Evolutionary conservation across 2,329 filamentous ascomycete species (phyloP).

Genomic region (Diaporthe vexans): DNA sequence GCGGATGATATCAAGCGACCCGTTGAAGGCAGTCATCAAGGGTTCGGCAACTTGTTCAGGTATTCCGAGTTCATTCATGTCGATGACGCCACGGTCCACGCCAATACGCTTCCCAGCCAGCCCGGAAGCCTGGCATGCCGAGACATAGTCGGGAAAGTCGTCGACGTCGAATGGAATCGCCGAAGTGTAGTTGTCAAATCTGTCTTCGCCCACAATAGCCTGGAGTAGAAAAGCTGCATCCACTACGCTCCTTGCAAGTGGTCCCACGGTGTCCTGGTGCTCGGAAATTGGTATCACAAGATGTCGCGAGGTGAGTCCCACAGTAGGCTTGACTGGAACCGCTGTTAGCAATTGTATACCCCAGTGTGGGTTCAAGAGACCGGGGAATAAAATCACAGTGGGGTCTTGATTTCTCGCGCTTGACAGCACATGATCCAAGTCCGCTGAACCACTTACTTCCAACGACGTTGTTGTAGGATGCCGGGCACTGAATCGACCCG

Average conservation of each 20-base stretch:
- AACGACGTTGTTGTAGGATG: constrained; percentile 33
- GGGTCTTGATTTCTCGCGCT: not conserved
- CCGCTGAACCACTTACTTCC: constrained; percentile 22
- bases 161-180: constrained; percentile 66
- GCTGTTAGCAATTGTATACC: not conserved
- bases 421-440: not conserved
- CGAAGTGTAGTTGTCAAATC: constrained; percentile 73
- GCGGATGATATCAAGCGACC: constrained; percentile 65
- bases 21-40: constrained; percentile 66
- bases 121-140: constrained; percentile 66
- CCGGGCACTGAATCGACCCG: constrained; percentile 34
- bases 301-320: constrained; percentile 71
- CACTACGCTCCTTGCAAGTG: constrained; percentile 49
- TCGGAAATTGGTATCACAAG: constrained; percentile 74
- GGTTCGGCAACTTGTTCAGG: constrained; percentile 33
- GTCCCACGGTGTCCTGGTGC: constrained; percentile 75
- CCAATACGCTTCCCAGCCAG: constrained; percentile 73
- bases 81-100: constrained; percentile 72
- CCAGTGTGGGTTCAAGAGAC: too few species aligned
- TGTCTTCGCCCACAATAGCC: constrained; percentile 74
- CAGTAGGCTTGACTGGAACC: constrained; percentile 70
- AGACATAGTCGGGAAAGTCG: constrained; percentile 70
- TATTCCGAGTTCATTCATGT: constrained; percentile 40
- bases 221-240: constrained; percentile 75
- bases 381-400: not conserved